Evolutionary conservation across 2,329 filamentous ascomycete genomes (phyloP).

Genomic region (Onygenales sp.): DNA sequence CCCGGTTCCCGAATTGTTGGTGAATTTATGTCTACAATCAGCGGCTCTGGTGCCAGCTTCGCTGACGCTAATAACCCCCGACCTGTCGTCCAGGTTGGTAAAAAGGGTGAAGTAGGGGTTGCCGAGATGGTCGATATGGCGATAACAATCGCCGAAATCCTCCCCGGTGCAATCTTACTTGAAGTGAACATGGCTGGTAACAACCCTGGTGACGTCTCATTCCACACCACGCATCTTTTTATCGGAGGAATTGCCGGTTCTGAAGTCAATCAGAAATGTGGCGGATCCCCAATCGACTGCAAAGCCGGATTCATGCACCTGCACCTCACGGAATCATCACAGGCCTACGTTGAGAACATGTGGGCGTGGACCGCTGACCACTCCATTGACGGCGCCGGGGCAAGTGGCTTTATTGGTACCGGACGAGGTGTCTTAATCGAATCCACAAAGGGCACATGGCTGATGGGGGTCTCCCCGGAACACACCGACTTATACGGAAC

Average conservation of each 20-base stretch:
- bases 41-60: slow-evolving; percentile 70
- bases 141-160: slow-evolving; percentile 71
- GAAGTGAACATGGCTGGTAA: slow-evolving; percentile 74
- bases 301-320: slow-evolving; percentile 47
- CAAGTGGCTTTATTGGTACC: slow-evolving; percentile 68
- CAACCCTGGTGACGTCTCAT: slow-evolving; percentile 58
- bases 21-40: slow-evolving; percentile 83
- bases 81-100: slow-evolving; percentile 74
- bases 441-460: slow-evolving; percentile 60
- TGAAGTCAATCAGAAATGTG: slow-evolving; percentile 60
- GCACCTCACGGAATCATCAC: slow-evolving; percentile 46
- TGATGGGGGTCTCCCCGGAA: slow-evolving; percentile 62
- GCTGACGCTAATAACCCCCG: slow-evolving; percentile 63
- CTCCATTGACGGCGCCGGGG: slow-evolving; percentile 65
- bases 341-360: slow-evolving; percentile 75
- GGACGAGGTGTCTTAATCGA: slow-evolving; percentile 77
- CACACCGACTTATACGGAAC: slow-evolving; percentile 64
- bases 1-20: slow-evolving; percentile 79
- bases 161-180: slow-evolving; percentile 80
- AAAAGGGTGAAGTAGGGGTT: slow-evolving; percentile 62
- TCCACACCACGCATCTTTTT: slow-evolving; percentile 96
- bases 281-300: slow-evolving; percentile 44
- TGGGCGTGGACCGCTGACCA: slow-evolving; percentile 92
- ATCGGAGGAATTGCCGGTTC: slow-evolving; percentile 82
- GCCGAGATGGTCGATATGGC: slow-evolving; percentile 86